Evolutionary conservation across 495 filamentous ascomycete species (phyloP).

Genomic region (Xylaria venustula): DNA sequence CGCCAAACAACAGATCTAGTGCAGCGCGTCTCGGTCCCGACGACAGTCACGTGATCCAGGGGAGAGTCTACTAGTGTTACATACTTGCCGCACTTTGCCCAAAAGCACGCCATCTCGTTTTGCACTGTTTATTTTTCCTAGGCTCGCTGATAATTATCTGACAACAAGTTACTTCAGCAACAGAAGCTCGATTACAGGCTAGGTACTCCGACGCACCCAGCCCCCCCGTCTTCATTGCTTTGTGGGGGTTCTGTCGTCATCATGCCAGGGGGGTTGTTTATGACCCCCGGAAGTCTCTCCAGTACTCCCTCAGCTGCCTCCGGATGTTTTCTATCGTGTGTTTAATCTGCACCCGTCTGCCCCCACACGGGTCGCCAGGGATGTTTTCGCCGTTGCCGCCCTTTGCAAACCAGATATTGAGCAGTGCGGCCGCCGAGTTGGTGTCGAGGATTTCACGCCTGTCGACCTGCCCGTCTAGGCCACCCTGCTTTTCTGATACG

Average conservation of each 20-base stretch:
- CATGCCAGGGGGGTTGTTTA: background rate
- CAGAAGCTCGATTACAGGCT: no score
- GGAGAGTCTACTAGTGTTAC: no score
- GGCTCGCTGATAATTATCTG: no score
- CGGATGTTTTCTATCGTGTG: conserved; percentile 1
- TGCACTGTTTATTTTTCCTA: no score
- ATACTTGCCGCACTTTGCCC: no score
- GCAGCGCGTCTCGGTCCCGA: no score
- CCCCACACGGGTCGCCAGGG: background rate
- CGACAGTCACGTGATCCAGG: no score
- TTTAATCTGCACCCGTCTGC: background rate
- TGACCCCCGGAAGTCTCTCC: background rate
- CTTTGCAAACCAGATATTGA: background rate
- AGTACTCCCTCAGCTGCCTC: background rate
- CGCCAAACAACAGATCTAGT: no score
- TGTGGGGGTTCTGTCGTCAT: background rate
- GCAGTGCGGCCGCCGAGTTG: background rate
- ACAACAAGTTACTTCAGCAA: no score
- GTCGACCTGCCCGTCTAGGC: background rate
- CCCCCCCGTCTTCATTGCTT: no score
- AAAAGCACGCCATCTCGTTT: no score
- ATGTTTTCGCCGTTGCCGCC: background rate
- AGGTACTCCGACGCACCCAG: no score
- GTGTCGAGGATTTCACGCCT: background rate
- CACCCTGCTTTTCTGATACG: background rate